Base-by-base conservation (phyloP, 2,329 filamentous ascomycete genomes). In the Aquanectria penicillioides region DNA sequence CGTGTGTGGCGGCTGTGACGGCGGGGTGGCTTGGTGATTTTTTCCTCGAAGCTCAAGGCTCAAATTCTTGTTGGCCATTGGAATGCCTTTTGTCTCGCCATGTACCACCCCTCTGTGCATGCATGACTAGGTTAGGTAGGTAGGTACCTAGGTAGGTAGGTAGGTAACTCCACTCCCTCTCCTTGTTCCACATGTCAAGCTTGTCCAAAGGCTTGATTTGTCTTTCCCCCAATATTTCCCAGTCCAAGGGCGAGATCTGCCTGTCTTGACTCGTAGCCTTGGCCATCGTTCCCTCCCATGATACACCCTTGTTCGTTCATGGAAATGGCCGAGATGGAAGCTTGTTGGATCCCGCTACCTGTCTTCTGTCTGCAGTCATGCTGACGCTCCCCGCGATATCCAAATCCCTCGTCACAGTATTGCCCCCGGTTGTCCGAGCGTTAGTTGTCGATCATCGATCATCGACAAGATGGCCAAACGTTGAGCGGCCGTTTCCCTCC, bases 151-250 rank as follows among this genome's bases (percentile, higher is more conserved):
- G n/a, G n/a, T n/a, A n/a, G n/a, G n/a, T n/a, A n/a, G n/a, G n/a
- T n/a, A n/a, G n/a, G n/a, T n/a, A n/a, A n/a, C 23, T 20, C 50
- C 50, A 53, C 50, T 37, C 49, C 26, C 23, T 40, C 40, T 43
- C 38, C 50, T 33, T 53, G 50, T 53, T 53, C 50, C 50, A 53
- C 50, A 53, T 53, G 50, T 46, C 38, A 53, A 53, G 50, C 50
- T 53, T 53, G 50, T 53, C 33, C 17, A 53, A 52, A 53, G 50
- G 40, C 50, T 53, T 53, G 50, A 37, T 53, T 44, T 36, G 20
- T 46, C 7, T 28, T 29, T 53, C 46, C 50, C 50, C 50, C 50
- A 13, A 40, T 44, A 53, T 53, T 53, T 34, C 38, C 38, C 36
- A 12, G 29, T 44, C 38, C 29, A 26, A 28, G 22, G 37, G 22